Evolutionary conservation across 129 eudicot genomes (phyloP).

Genomic region (Flaveria robusta): DNA sequence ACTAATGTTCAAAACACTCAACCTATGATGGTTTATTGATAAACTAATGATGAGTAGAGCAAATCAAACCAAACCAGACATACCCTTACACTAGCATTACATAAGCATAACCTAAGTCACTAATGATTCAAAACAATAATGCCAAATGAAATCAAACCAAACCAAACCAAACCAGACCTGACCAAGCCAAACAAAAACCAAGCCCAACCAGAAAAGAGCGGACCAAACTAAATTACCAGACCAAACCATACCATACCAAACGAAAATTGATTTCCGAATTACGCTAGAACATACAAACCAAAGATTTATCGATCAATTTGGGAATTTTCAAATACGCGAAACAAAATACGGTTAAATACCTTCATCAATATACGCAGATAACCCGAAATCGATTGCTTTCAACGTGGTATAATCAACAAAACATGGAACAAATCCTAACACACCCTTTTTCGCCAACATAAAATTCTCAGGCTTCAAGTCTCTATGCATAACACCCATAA

Average conservation of each 20-base stretch:
- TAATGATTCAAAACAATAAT: too few relatives aligned
- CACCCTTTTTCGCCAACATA: slow-evolving; percentile 55
- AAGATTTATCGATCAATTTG: neutral
- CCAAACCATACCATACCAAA: neutral
- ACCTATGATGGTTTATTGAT: neutral
- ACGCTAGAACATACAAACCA: too few relatives aligned
- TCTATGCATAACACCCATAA: slow-evolving; percentile 92
- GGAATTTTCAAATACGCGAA: neutral
- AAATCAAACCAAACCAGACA: too few relatives aligned
- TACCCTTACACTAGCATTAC: too few relatives aligned
- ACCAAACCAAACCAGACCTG: neutral
- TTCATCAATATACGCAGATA: slow-evolving; percentile 70
- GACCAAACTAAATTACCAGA: neutral
- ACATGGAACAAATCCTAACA: slow-evolving; percentile 14
- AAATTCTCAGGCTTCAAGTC: slow-evolving; percentile 94
- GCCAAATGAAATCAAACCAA: neutral
- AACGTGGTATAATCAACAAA: slow-evolving; percentile 46
- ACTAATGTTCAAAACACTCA: neutral
- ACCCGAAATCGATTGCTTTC: slow-evolving; percentile 87
- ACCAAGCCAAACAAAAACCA: neutral
- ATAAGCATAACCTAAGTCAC: too few relatives aligned
- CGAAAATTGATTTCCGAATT: neutral
- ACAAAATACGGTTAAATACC: slow-evolving; percentile 33
- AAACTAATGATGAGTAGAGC: too few relatives aligned
- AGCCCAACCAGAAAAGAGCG: neutral